phyloP scores from a whole-genome alignment of 495 filamentous ascomycete genomes.

The Penicillium taxi region DNA sequence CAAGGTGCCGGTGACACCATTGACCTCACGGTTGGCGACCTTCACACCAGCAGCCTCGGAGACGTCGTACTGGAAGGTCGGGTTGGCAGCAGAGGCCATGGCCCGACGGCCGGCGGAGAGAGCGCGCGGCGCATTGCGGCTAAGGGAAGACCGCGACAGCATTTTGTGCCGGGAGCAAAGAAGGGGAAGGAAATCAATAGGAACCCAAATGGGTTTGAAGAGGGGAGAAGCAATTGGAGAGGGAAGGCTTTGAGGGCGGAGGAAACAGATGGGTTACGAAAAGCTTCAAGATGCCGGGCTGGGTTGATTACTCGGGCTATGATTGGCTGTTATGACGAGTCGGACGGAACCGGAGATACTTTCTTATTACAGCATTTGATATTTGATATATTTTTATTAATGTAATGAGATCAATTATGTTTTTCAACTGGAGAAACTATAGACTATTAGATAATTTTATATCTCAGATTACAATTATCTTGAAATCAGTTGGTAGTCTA shows the following conservation, averaged over 20 bases:
- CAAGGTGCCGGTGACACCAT: constrained; percentile 80
- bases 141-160: constrained; percentile 74
- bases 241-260: constrained; percentile 21
- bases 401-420: not conserved
- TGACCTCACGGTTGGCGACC: constrained; percentile 78
- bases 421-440: no score
- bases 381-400: constrained; percentile 3
- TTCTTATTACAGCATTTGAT: constrained; percentile 16
- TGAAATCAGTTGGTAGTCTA: not conserved
- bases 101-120: constrained; percentile 55
- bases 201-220: constrained; percentile 31
- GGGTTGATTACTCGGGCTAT: constrained; percentile 33
- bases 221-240: constrained; percentile 22
- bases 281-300: constrained; percentile 44
- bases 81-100: constrained; percentile 74
- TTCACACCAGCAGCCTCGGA: constrained; percentile 81
- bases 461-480: not conserved
- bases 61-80: constrained; percentile 79
- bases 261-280: constrained; percentile 36
- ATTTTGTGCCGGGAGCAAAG: constrained; percentile 51
- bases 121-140: constrained; percentile 69
- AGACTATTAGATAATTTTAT: not conserved
- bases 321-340: constrained; percentile 36
- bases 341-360: constrained; percentile 41
- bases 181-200: constrained; percentile 17